Evolutionary conservation across 73 alveolate genomes (phyloP).

Genomic region (Paramecium octaurelia): DNA sequence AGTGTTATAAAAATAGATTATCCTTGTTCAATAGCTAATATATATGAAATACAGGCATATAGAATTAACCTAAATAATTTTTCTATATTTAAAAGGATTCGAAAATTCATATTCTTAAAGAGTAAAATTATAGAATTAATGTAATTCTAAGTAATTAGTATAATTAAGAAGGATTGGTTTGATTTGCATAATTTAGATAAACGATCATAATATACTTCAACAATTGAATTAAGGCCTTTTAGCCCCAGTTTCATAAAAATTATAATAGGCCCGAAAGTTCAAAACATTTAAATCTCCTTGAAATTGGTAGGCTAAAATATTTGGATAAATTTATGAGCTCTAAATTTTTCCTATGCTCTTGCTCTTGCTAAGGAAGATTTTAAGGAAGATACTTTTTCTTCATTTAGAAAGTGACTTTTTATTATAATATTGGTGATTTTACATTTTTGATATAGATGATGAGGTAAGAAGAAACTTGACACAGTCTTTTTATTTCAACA

Average conservation of each 20-base stretch:
- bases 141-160: background rate
- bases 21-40: background rate
- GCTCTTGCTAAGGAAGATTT: background rate
- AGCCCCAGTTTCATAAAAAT: background rate
- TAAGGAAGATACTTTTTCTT: background rate
- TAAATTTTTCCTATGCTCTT: background rate
- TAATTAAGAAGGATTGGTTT: background rate
- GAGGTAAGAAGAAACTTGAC: background rate
- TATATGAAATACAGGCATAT: background rate
- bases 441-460: background rate
- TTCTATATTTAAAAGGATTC: background rate
- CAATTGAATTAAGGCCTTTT: background rate
- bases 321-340: background rate
- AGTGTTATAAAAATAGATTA: background rate
- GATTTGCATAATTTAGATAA: too few species aligned
- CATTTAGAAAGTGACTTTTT: background rate
- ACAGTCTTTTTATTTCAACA: background rate
- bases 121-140: background rate
- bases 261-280: background rate
- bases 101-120: background rate
- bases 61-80: too few species aligned
- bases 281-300: background rate
- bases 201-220: background rate
- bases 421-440: background rate
- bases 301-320: background rate